Conservation (phyloP, 768 basidiomycete species). For the Lactarius sp. region DNA sequence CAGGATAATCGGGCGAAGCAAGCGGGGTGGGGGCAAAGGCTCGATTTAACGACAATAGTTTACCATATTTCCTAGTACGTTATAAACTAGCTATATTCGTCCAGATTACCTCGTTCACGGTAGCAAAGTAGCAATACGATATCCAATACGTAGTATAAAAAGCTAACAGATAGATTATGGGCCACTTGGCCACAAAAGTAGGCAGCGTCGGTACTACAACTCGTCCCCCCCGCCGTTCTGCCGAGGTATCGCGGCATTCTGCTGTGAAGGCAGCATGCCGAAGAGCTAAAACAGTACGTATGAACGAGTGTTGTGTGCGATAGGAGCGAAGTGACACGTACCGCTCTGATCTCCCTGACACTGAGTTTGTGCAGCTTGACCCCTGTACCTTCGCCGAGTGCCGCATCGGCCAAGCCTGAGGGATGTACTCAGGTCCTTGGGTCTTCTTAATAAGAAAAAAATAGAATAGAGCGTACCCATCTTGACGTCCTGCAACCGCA, state of each 20-base stretch:
- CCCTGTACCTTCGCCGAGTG: constrained; percentile 63
- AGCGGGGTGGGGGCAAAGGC: not conserved
- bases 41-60: not conserved
- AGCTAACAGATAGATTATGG: not conserved
- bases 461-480: constrained; percentile 35
- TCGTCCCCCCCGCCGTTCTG: not conserved
- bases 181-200: not conserved
- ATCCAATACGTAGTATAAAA: not conserved
- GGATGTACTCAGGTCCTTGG: not conserved
- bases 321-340: constrained; percentile 31
- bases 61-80: not conserved
- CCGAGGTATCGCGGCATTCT: not conserved
- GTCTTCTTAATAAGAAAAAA: too few relatives aligned
- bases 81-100: not conserved
- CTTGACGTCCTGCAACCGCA: constrained; percentile 65
- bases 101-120: not conserved
- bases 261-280: constrained; percentile 27
- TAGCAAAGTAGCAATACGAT: not conserved
- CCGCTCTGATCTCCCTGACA: constrained; percentile 63
- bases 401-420: constrained; percentile 57
- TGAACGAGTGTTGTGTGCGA: not conserved
- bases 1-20: not conserved
- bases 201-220: not conserved
- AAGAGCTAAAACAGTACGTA: constrained; percentile 27
- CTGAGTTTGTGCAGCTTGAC: constrained; percentile 59